Percentiles rank a stretch among this genome's conserved stretches.
Conservation (phyloP, 768 basidiomycete species). For the Russula emetica region DNA sequence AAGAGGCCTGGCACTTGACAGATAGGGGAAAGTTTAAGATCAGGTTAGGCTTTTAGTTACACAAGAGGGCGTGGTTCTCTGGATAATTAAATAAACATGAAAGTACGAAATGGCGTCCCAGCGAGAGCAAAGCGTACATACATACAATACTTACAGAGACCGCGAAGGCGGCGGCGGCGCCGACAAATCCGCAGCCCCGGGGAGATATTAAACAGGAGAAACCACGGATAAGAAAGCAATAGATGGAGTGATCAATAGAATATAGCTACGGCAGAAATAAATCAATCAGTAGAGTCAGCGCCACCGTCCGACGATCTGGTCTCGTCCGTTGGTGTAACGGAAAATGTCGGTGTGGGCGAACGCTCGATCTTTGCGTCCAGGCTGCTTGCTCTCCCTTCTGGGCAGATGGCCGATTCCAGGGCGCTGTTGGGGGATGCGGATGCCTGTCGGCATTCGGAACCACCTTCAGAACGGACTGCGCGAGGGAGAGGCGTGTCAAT, state of each 20-base stretch:
- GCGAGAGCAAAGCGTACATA: conserved; percentile 26
- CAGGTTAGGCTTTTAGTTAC: conserved; percentile 18
- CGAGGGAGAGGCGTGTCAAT: conserved; percentile 32
- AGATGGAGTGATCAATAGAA: conserved; percentile 16
- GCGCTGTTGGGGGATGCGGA: conserved; percentile 19
- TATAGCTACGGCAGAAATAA: conserved; percentile 22
- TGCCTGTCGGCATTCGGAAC: conserved; percentile 62
- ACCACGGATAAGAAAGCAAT: conserved; percentile 23
- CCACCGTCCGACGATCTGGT: conserved; percentile 23
- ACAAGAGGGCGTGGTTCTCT: conserved; percentile 24
- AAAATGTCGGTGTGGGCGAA: conserved; percentile 22
- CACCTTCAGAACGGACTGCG: conserved; percentile 80
- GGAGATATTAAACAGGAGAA: conserved; percentile 17
- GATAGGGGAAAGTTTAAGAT: conserved; percentile 21
- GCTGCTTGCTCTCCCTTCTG: conserved; percentile 17
- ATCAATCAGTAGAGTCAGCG: conserved; percentile 22
- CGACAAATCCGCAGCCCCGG: conserved; percentile 5
- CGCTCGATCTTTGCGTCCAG: conserved; percentile 23
- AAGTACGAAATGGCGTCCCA: conserved; percentile 24
- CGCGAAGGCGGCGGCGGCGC: conserved; percentile 5
- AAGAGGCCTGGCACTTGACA: conserved; percentile 14
- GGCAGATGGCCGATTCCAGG: conserved; percentile 5
- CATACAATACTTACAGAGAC: conserved; percentile 25
- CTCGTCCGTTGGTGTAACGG: conserved; percentile 22
- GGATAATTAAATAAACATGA: conserved; percentile 26